Evolutionary conservation across 164 flowering plant species (phyloP).

Genomic region (Cinnamomum micranthum): DNA sequence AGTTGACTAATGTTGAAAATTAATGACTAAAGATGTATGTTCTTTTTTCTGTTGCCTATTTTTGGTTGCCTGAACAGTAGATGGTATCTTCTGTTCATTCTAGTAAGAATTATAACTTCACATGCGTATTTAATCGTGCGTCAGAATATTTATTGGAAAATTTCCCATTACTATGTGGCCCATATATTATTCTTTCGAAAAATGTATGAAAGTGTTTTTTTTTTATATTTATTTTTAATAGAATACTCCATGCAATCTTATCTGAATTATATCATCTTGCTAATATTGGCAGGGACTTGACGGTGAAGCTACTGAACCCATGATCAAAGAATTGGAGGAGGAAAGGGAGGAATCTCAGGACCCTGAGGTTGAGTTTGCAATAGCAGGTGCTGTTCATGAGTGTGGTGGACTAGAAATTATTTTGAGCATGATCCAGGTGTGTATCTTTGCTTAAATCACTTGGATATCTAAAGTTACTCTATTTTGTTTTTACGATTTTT

Average conservation of each 20-base stretch:
- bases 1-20: too few relatives aligned
- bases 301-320: constrained; percentile 99
- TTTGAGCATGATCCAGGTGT: constrained; percentile 90
- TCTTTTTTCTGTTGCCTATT: too few relatives aligned
- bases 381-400: constrained; percentile 94
- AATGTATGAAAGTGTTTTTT: too few relatives aligned
- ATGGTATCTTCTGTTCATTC: background rate
- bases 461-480: background rate
- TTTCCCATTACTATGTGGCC: background rate
- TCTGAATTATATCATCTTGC: background rate
- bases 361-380: constrained; percentile 98
- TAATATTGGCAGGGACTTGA: constrained; percentile 72
- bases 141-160: background rate
- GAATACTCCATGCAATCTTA: background rate
- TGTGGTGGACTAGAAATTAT: constrained; percentile 89
- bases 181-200: too few relatives aligned
- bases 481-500: too few relatives aligned
- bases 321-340: constrained; percentile 98
- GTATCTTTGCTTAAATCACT: constrained; percentile 10
- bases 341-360: constrained; percentile 97
- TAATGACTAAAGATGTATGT: too few relatives aligned
- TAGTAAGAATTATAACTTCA: background rate
- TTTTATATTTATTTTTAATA: background rate
- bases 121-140: background rate
- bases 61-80: background rate